Percentiles rank a stretch among this genome's conserved stretches.
Evolutionary conservation across 768 basidiomycete species (phyloP).

Genomic region (Russula emetica): DNA sequence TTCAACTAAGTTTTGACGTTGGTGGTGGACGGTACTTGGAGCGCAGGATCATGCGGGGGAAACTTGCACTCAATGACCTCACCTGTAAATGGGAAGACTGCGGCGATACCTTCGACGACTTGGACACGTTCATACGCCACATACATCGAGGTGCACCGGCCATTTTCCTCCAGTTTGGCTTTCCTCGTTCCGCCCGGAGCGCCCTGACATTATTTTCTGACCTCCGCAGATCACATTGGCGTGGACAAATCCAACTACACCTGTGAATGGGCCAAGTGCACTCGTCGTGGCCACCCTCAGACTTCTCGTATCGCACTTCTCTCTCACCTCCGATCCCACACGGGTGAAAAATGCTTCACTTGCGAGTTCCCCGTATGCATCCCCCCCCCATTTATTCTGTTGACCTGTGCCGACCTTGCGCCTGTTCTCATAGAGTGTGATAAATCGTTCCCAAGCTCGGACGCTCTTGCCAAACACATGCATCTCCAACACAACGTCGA

Average conservation of each 20-base stretch:
- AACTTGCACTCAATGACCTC: constrained; percentile 55
- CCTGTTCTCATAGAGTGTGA: constrained; percentile 69
- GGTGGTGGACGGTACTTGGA: background rate
- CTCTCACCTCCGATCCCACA: constrained; percentile 87
- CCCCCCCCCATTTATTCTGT: background rate
- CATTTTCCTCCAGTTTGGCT: background rate
- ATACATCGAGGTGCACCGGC: constrained; percentile 66
- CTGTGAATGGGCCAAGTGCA: constrained; percentile 86
- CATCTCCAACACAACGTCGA: constrained; percentile 79
- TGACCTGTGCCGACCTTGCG: background rate
- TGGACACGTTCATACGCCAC: constrained; percentile 75
- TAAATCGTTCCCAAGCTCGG: constrained; percentile 91
- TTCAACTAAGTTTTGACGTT: background rate
- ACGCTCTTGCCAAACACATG: constrained; percentile 90
- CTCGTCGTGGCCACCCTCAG: constrained; percentile 76
- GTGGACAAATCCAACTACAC: constrained; percentile 79
- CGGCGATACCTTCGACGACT: constrained; percentile 62
- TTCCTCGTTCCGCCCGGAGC: too few species aligned
- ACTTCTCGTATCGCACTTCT: constrained; percentile 87
- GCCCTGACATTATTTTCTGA: constrained; percentile 23
- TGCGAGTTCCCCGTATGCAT: constrained; percentile 71
- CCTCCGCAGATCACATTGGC: constrained; percentile 66
- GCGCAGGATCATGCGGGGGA: too few species aligned
- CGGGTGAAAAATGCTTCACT: constrained; percentile 89
- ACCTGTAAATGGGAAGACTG: constrained; percentile 86